phyloP scores from a whole-genome alignment of 768 basidiomycete species.

The Omphalotus guepiniiformis region DNA sequence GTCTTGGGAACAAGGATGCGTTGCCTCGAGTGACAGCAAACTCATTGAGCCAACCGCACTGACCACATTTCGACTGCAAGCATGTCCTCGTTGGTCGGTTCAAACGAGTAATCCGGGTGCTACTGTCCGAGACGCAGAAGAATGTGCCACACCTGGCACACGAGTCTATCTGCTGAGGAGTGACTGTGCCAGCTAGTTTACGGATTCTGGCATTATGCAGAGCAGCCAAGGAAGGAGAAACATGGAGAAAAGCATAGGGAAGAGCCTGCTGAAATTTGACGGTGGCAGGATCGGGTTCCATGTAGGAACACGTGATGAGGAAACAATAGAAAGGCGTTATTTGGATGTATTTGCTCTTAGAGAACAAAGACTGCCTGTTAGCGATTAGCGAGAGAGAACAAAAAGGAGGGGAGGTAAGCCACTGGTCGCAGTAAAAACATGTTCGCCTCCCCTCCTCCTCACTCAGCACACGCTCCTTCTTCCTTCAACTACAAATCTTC shows the following conservation, averaged over 20 bases:
- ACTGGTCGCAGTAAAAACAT: constrained; percentile 13
- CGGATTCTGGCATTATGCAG: constrained; percentile 47
- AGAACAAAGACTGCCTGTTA: neutral
- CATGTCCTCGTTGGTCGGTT: constrained; percentile 15
- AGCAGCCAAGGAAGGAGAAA: constrained; percentile 59
- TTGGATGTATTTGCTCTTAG: neutral
- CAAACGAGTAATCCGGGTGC: constrained; percentile 32
- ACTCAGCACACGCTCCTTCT: constrained; percentile 18
- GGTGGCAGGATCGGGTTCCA: neutral
- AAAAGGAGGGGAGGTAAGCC: neutral
- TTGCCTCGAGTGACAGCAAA: constrained; percentile 10
- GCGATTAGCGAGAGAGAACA: neutral
- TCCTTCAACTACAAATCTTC: constrained; percentile 18
- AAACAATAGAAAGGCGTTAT: neutral
- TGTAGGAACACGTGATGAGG: neutral
- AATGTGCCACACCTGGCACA: constrained; percentile 55
- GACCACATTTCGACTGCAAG: constrained; percentile 19
- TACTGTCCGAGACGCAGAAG: constrained; percentile 36
- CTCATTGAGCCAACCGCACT: constrained; percentile 15
- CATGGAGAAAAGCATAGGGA: constrained; percentile 42
- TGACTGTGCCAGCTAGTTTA: constrained; percentile 19
- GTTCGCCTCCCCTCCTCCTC: constrained; percentile 18
- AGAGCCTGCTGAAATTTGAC: constrained; percentile 41
- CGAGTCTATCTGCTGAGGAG: constrained; percentile 18
- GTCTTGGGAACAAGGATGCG: constrained; percentile 14